These are phyloP conservation scores for Fusarium camptoceras DNA, from an alignment of 2,329 filamentous ascomycete species.

Conservation along the genomic window DNA sequence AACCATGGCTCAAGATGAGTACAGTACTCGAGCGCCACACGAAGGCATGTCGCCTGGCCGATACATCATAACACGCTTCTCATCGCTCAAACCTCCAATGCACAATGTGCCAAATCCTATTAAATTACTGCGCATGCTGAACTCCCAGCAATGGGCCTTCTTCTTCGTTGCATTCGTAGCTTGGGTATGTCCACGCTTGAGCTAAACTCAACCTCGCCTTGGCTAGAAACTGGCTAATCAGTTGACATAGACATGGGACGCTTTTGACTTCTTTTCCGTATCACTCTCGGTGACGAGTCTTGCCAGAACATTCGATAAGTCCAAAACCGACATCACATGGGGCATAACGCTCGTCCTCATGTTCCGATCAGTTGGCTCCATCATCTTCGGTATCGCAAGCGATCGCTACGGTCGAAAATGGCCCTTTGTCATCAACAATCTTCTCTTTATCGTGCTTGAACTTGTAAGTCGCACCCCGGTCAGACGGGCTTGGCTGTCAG, in stretches of 20 bases:
- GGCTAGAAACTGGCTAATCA: background rate
- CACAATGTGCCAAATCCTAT: constrained; percentile 65
- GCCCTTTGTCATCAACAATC: constrained; percentile 81
- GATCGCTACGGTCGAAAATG: constrained; percentile 72
- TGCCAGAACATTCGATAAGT: constrained; percentile 62
- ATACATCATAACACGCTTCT: constrained; percentile 65
- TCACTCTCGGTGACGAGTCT: constrained; percentile 68
- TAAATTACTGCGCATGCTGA: constrained; percentile 61
- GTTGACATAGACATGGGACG: constrained; percentile 65
- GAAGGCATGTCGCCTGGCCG: constrained; percentile 61
- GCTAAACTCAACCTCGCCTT: background rate
- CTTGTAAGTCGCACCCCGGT: constrained; percentile 61
- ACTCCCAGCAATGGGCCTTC: constrained; percentile 64
- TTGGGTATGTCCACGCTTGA: constrained; percentile 59
- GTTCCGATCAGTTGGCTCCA: constrained; percentile 67
- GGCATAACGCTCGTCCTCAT: constrained; percentile 73
- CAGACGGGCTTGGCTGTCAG: constrained; percentile 4
- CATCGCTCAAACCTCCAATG: constrained; percentile 68
- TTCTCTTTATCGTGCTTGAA: constrained; percentile 78
- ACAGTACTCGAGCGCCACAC: constrained; percentile 56
- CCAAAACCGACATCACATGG: constrained; percentile 71
- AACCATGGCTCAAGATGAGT: constrained; percentile 45
- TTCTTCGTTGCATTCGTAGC: constrained; percentile 66
- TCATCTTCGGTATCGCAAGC: constrained; percentile 65
- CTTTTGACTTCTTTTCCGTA: constrained; percentile 76